Evolutionary conservation across 2,329 filamentous ascomycete genomes (phyloP).

Genomic region (Arthrobotrys megalospora): DNA sequence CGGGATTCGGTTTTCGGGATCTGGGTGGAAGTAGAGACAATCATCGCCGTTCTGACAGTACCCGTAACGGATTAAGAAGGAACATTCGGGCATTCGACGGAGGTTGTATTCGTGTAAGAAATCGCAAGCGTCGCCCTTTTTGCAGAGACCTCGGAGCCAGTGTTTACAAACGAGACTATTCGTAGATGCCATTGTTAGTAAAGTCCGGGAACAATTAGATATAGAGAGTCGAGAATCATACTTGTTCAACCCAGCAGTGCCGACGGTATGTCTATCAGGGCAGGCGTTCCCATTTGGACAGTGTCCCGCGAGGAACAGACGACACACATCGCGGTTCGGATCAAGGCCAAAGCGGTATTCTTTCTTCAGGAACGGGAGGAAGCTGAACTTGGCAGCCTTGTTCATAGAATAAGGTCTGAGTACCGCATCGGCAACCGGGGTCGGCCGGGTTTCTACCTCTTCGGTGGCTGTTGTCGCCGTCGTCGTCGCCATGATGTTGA

Average conservation of each 20-base stretch:
- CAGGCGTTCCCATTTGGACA: slow-evolving; percentile 89
- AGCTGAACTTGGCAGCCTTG: slow-evolving; percentile 79
- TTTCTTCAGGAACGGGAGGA: slow-evolving; percentile 85
- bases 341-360: slow-evolving; percentile 89
- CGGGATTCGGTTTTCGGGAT: slow-evolving; percentile 82
- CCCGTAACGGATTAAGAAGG: slow-evolving; percentile 92
- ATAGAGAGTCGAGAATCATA: slow-evolving; percentile 63
- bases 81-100: slow-evolving; percentile 97
- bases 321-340: slow-evolving; percentile 84
- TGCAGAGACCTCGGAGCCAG: slow-evolving; percentile 96
- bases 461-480: slow-evolving; percentile 5
- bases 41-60: slow-evolving; percentile 98
- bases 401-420: slow-evolving; percentile 50
- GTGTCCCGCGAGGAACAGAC: slow-evolving; percentile 85
- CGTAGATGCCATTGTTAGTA: slow-evolving; percentile 66
- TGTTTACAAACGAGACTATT: slow-evolving; percentile 91
- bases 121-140: slow-evolving; percentile 96
- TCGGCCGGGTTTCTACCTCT: slow-evolving; percentile 14
- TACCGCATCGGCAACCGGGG: slow-evolving; percentile 48
- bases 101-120: slow-evolving; percentile 99
- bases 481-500: slow-evolving; percentile 18
- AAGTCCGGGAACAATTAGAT: not conserved
- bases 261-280: slow-evolving; percentile 80
- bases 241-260: slow-evolving; percentile 77
- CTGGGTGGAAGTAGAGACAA: slow-evolving; percentile 92